Evolutionary conservation across 129 eudicot species (phyloP), one percentile per base, ranked within the genome.

Genomic region (Arctium minus): DNA sequence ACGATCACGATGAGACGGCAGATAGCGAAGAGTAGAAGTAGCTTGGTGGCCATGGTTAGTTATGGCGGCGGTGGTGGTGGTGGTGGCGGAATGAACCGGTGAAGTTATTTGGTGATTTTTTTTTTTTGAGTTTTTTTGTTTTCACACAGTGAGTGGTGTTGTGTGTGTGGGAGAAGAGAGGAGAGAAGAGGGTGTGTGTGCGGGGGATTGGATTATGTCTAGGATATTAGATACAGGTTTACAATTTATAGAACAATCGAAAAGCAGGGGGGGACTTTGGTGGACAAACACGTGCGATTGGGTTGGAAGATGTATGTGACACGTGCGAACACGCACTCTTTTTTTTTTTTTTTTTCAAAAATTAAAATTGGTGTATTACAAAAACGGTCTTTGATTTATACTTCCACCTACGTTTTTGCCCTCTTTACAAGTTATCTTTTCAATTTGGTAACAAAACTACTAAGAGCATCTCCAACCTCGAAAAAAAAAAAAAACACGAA

Each of bases 181-280:
- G 7, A 32, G 31, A 18, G 73, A 5, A 27, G 36, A 8, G 40
- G 15, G 73, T 22, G 73, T 8, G 65, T 76, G 11, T 79, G 81
- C n/a, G 39, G 65, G 65, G 64, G 78, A 27, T 69, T 72, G 84
- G 86, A 68, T 70, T 29, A 32, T 90, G 97, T 90, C 92, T 70
- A 86, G 92, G 80, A 90, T 81, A 86, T 83, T 81, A 85, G 95
- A 79, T 50, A 89, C 88, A 91, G 81, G 97, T 85, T 84, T 77
- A 79, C 86, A 71, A 89, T 93, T 87, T 91, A 93, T 89, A 93
- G 90, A 92, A 91, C 93, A 89, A 78, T 75, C 80, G 87, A 84
- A 84, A 65, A 84, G 67, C 67, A 79, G 76, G 64, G 79, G 33
- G 83, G 76, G 74, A 64, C 38, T 53, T 72, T 67, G 84, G 78